Base-by-base conservation (phyloP, 306 rosid species). In the Albizia julibrissin region DNA sequence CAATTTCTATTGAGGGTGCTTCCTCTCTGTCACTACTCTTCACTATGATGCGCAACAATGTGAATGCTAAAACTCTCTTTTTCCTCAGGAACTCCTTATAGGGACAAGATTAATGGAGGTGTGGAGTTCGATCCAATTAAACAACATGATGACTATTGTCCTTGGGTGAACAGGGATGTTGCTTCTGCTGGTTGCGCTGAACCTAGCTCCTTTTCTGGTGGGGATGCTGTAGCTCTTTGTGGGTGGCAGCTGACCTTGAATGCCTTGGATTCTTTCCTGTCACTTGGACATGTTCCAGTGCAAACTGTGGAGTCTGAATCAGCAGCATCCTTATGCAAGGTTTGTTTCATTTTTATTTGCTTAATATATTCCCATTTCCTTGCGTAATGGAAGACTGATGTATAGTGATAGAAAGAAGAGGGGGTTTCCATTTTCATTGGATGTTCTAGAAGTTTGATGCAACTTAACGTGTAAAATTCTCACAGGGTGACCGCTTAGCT, bases 181-280 rank as follows among this genome's bases (percentile, higher is more conserved):
- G 94, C 99, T 49, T 98, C 94, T 78, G 97, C 99, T 62, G 94
- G 99, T 64, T 76, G 88, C 50, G 80, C 74, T 74, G 82, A 87
- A 47, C 54, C 84, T 83, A 81, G 84, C 79, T 85, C 93, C 68
- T 82, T 85, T 82, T 85, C 98, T 70, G 83, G 80, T 72, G 85
- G 79, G 34, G 94, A 86, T 81, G 77, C 85, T 68, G 73, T 90
- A 75, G 98, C 98, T 76, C 89, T 90, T 74, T 91, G 92, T 80
- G 98, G 99, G 61, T 96, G 99, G 99, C 98, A 93, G 88, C 90
- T 96, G 88, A 93, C 99, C 15, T 85, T 96, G 70, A 97, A 96
- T 82, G 96, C 98, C 66, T 88, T 95, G 49, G 98, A 95, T 84
- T 90, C 91, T 68, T 86, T 95, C 84, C 94, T 86, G 75, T 92